Evolutionary conservation across 345 rosid species (phyloP), one percentile per base, ranked within the genome.

Genomic region (Pugionium dolabratum): DNA sequence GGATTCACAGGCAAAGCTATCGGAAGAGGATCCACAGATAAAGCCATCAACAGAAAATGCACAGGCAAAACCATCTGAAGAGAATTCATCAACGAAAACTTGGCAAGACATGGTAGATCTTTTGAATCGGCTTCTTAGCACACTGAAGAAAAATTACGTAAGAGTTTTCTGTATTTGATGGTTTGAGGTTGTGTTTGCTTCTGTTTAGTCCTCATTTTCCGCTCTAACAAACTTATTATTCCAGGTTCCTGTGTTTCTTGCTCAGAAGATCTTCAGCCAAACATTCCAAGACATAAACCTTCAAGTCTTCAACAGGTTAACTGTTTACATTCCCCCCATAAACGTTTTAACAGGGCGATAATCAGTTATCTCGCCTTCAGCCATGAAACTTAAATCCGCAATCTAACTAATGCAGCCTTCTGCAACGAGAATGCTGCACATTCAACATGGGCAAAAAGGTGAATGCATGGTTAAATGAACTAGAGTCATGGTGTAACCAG

Each of bases 361-460:
- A 50, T 62, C 41, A 37, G 35, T 37, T 57, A 41, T 41, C 27
- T 29, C 53, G 26, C 39, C 40, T 34, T 71, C 54, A 73, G 46
- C 44, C 18, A 35, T 3, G 52, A 18, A 50, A 61, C 44, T 61
- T 0, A 37, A 73, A 43, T 40, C 66, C 54, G 7, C 64, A 44
- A 56, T 54, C 9, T 49, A 46, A 40, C 34, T 28, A 41, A 34
- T 75, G 71, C 79, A 90, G 99, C 74, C 86, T 94, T 78, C 83
- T 90, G 43, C 91, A 79, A 64, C 91, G 70, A 47, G 99, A 88
- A 78, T 90, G 88, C 69, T 94, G 99, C 73, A 84, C 97, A 67
- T 82, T 86, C 69, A 82, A 83, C 78, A 88, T 85, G 49, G 97
- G 97, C 31, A 90, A 90, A 73, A 85, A 88, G 74, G 86, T 88